Evolutionary conservation across 768 basidiomycete genomes (phyloP).

Genomic region (Obba rivulosa): DNA sequence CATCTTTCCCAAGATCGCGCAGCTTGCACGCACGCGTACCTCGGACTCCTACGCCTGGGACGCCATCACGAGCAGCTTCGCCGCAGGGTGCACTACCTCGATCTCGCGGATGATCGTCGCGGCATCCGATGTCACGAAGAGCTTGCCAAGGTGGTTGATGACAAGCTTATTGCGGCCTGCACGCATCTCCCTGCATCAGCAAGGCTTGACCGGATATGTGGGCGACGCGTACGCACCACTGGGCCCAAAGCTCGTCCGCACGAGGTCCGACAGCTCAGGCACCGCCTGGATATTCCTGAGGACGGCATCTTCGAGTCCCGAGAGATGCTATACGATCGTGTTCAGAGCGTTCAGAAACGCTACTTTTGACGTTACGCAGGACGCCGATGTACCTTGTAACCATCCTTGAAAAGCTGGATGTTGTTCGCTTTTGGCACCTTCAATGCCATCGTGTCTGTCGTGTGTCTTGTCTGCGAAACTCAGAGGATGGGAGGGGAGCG

Average conservation of each 20-base stretch:
- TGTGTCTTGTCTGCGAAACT: too few relatives aligned
- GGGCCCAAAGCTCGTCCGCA: slow-evolving; percentile 93
- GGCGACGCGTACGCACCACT: slow-evolving; percentile 59
- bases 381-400: slow-evolving; percentile 73
- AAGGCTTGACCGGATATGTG: too few relatives aligned
- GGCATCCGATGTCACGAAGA: slow-evolving; percentile 98
- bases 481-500: too few relatives aligned
- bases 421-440: slow-evolving; percentile 90
- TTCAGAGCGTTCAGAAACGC: too few relatives aligned
- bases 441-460: slow-evolving; percentile 81
- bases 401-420: slow-evolving; percentile 94
- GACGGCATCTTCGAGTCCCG: slow-evolving; percentile 95
- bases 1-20: too few relatives aligned
- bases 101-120: slow-evolving; percentile 98
- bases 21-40: too few relatives aligned
- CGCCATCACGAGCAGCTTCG: slow-evolving; percentile 97
- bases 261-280: slow-evolving; percentile 89
- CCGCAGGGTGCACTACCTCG: slow-evolving; percentile 97
- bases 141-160: slow-evolving; percentile 92
- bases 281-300: slow-evolving; percentile 95
- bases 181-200: too few relatives aligned
- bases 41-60: slow-evolving; percentile 94
- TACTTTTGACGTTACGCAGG: too few relatives aligned
- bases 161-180: slow-evolving; percentile 81
- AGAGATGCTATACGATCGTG: slow-evolving; percentile 67